Percentiles rank a stretch among this genome's conserved stretches.
These are phyloP conservation scores for Neurospora sp. DNA, from an alignment of 495 filamentous ascomycete genomes.

Conservation along the genomic window DNA sequence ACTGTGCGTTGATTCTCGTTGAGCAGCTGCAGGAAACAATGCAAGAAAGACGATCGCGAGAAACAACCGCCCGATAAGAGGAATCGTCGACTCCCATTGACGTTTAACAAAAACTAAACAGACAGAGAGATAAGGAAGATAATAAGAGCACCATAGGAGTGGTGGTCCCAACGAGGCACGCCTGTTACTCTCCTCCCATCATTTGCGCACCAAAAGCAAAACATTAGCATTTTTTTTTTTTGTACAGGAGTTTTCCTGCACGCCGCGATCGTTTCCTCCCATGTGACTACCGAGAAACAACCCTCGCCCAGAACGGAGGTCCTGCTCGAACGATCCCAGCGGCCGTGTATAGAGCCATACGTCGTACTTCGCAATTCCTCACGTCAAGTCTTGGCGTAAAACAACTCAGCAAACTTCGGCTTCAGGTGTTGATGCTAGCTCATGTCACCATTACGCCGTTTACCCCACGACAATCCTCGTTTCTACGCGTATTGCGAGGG, in stretches of 20 bases:
- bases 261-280: background rate
- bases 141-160: background rate
- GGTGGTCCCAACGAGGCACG: background rate
- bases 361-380: background rate
- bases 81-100: background rate
- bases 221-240: background rate
- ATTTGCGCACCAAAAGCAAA: background rate
- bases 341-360: background rate
- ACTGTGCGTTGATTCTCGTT: background rate
- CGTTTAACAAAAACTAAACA: background rate
- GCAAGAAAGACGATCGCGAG: background rate
- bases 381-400: background rate
- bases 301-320: background rate
- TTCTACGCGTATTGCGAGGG: slow-evolving; percentile 16
- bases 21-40: background rate
- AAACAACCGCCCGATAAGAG: background rate
- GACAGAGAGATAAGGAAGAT: background rate
- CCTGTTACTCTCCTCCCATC: background rate
- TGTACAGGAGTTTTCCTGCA: background rate
- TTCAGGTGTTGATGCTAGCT: background rate
- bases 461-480: background rate
- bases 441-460: background rate
- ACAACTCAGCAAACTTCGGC: background rate
- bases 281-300: background rate
- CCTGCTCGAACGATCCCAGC: background rate